These are phyloP conservation scores for Calycina herbarum DNA, from an alignment of 2,329 filamentous ascomycete genomes.

Conservation along the genomic window DNA sequence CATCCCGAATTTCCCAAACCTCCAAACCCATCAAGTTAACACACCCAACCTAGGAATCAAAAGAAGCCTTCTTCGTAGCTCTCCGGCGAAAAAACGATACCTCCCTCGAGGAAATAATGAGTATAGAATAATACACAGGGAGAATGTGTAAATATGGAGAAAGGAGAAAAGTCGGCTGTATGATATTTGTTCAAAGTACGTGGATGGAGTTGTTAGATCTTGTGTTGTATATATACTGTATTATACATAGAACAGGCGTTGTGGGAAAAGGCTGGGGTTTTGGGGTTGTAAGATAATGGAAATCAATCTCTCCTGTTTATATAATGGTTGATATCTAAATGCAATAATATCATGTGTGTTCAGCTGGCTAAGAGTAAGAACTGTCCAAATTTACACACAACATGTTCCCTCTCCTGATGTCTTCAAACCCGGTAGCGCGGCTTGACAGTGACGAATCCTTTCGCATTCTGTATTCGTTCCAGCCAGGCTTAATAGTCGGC, in stretches of 20 bases:
- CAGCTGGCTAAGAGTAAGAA: no score
- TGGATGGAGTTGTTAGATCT: no score
- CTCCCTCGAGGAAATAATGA: slow-evolving; percentile 13
- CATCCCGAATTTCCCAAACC: no score
- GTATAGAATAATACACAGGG: not conserved
- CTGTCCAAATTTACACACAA: no score
- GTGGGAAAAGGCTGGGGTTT: not conserved
- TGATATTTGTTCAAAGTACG: not conserved
- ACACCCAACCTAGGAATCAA: slow-evolving; percentile 63
- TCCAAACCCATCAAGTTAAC: not conserved
- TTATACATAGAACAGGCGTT: not conserved
- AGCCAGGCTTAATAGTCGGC: no score
- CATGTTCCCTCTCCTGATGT: no score
- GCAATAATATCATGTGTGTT: not conserved
- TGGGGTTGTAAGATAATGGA: not conserved
- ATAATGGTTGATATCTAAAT: not conserved
- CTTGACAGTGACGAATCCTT: no score
- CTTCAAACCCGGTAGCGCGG: no score
- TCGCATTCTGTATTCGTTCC: no score
- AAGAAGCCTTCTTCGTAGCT: slow-evolving; percentile 84
- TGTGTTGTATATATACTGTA: not conserved
- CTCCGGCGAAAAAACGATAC: slow-evolving; percentile 63
- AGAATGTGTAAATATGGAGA: not conserved
- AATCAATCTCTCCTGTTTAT: not conserved
- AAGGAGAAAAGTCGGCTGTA: not conserved